Evolutionary conservation across 805 yeast genomes (phyloP), one percentile per base, ranked within the genome.

Genomic region (Jamesozyma spencerorum): DNA sequence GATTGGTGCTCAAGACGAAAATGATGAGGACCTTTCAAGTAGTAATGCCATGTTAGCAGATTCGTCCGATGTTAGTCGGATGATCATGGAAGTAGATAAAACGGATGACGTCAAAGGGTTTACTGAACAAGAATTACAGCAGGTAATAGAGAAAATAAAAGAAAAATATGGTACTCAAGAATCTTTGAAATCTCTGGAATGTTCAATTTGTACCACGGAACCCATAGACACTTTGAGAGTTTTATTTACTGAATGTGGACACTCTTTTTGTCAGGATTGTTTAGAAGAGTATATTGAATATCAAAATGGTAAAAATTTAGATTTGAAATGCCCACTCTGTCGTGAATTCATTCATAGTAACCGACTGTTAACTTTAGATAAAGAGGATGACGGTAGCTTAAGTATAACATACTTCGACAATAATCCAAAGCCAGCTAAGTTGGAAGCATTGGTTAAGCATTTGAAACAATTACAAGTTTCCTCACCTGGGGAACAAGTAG

Each of bases 131-230:
- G 48, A 49, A 31, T 15, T 45, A 10, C 31, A 38, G 14, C 22
- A 20, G 13, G 22, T 24, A 31, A 33, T 41, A 12, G 19, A 38
- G 26, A 31, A 31, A 10, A 15, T 37, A 40, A 46, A 29, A 2
- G 40, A 5, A 49, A 63, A 31, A 58, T 71, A 22, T 60, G 60
- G 47, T 38, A 45, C 13, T 17, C 39, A 57, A 10, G 51, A 50
- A 1, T 51, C 74, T 3, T 41, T 48, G 6, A 62, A 60, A 2
- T 71, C 70, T 10, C 58, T 75, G 1, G 96, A 87, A 58, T 88
- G 97, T 52, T 78, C 94, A 0, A 85, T 88, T 18, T 90, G 97
- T 59, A 78, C 86, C 0, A 72, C 78, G 2, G 75, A 75, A 20
- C 80, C 85, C 0, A 79, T 85, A 14, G 65, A 69, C 1, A 62